phyloP scores from a whole-genome alignment of 1,139 yeast genomes.

The Hyphopichia burtonii region DNA sequence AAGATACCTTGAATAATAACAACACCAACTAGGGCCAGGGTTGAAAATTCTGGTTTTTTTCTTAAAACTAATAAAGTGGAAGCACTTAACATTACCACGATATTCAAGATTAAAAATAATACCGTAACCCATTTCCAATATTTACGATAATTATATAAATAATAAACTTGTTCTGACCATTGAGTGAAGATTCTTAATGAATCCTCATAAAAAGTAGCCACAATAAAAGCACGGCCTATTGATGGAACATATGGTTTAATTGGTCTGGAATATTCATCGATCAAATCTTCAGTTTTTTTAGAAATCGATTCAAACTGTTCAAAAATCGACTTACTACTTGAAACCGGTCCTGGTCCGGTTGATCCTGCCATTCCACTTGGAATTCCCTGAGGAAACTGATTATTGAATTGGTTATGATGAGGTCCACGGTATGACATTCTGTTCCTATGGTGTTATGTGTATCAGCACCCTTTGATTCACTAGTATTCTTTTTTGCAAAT shows the following conservation, averaged over 20 bases:
- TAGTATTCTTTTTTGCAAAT: too few relatives aligned
- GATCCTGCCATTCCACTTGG: conserved; percentile 9
- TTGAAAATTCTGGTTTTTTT: conserved; percentile 69
- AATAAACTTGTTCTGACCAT: conserved; percentile 90
- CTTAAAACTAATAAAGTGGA: conserved; percentile 73
- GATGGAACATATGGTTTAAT: conserved; percentile 78
- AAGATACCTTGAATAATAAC: conserved; percentile 83
- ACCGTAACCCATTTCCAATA: conserved; percentile 79
- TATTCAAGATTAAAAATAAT: conserved; percentile 61
- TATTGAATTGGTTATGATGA: conserved; percentile 25
- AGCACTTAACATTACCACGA: conserved; percentile 69
- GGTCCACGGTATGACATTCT: conserved; percentile 37
- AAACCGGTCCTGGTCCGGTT: conserved; percentile 24
- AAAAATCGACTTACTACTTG: conserved; percentile 20
- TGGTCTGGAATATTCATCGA: conserved; percentile 48
- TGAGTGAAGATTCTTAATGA: conserved; percentile 80
- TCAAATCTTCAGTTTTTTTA: conserved; percentile 43
- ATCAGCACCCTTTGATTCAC: too few relatives aligned
- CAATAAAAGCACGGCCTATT: conserved; percentile 85
- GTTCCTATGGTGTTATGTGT: background rate
- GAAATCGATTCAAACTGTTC: conserved; percentile 49
- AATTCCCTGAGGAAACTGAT: conserved; percentile 19
- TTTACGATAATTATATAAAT: conserved; percentile 77
- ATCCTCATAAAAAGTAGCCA: conserved; percentile 93
- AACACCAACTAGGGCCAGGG: conserved; percentile 67